Evolutionary conservation across 768 basidiomycete genomes (phyloP).

Genomic region (Termitomyces sp.): DNA sequence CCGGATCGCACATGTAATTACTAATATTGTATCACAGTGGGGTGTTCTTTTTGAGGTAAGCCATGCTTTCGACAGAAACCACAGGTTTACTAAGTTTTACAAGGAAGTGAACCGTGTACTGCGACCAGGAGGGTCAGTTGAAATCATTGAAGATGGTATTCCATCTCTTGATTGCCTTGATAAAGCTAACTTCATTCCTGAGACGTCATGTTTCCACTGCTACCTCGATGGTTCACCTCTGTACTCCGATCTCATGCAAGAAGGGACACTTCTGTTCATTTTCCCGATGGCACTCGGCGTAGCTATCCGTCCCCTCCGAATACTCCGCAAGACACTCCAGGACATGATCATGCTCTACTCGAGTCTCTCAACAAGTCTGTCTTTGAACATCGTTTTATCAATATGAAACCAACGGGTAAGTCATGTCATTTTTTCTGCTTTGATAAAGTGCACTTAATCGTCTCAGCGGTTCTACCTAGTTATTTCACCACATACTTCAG

Average conservation of each 20-base stretch:
- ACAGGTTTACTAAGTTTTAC: neutral
- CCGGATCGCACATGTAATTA: neutral
- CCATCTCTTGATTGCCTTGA: neutral
- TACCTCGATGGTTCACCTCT: slow-evolving; percentile 74
- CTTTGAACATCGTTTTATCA: slow-evolving; percentile 68
- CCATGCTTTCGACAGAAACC: neutral
- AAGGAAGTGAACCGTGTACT: slow-evolving; percentile 73
- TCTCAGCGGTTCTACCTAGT: slow-evolving; percentile 55
- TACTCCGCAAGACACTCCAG: slow-evolving; percentile 24
- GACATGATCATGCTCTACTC: slow-evolving; percentile 66
- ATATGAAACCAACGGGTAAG: slow-evolving; percentile 62
- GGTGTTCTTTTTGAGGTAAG: slow-evolving; percentile 58
- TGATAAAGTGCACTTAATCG: neutral
- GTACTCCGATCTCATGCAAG: slow-evolving; percentile 52
- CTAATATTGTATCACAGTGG: slow-evolving; percentile 41
- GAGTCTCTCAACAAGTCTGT: slow-evolving; percentile 63
- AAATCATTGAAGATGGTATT: slow-evolving; percentile 70
- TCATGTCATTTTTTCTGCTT: neutral
- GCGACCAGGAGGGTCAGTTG: slow-evolving; percentile 62
- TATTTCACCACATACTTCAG: slow-evolving; percentile 70
- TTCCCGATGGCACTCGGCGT: slow-evolving; percentile 40
- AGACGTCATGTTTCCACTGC: slow-evolving; percentile 73
- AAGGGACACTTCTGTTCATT: slow-evolving; percentile 42
- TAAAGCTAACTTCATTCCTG: neutral
- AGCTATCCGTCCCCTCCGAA: slow-evolving; percentile 28